Conservation (phyloP, 768 basidiomycete genomes). For the Lactarius tabidus region DNA sequence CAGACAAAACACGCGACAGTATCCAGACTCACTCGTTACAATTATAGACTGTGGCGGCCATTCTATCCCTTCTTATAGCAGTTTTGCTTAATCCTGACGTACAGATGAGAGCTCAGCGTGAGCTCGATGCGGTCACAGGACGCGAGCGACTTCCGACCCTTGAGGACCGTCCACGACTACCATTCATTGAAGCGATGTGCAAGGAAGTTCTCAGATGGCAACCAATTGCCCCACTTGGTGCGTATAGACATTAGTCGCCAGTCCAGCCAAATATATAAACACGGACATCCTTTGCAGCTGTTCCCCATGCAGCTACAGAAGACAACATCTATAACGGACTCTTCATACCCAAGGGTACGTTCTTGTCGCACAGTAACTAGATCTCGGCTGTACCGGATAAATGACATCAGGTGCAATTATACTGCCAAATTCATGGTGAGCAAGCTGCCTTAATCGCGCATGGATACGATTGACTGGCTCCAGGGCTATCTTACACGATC, state of each 20-base stretch:
- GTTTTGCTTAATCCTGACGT: slow-evolving; percentile 3
- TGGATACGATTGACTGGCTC: too few relatives aligned
- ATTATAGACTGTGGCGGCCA: too few relatives aligned
- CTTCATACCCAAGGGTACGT: slow-evolving; percentile 1
- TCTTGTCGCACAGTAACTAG: too few relatives aligned
- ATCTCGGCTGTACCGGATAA: too few relatives aligned
- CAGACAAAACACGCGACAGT: too few relatives aligned
- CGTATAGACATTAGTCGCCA: not conserved
- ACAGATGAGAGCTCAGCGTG: slow-evolving; percentile 1
- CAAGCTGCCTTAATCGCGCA: too few relatives aligned
- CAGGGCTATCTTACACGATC: not conserved
- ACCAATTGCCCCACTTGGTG: not conserved
- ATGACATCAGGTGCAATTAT: not conserved
- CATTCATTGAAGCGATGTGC: slow-evolving; percentile 7
- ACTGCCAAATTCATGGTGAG: not conserved
- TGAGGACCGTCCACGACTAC: slow-evolving; percentile 5
- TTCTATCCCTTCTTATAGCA: too few relatives aligned
- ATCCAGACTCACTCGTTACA: too few relatives aligned
- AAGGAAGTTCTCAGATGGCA: slow-evolving; percentile 10
- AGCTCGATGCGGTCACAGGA: slow-evolving; percentile 4
- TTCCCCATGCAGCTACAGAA: not conserved
- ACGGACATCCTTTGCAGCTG: not conserved
- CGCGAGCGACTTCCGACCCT: slow-evolving; percentile 3
- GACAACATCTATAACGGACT: not conserved
- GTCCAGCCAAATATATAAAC: not conserved